Conservation (phyloP, 352 stramenopile genomes). For the Globisporangium cederbergense region DNA sequence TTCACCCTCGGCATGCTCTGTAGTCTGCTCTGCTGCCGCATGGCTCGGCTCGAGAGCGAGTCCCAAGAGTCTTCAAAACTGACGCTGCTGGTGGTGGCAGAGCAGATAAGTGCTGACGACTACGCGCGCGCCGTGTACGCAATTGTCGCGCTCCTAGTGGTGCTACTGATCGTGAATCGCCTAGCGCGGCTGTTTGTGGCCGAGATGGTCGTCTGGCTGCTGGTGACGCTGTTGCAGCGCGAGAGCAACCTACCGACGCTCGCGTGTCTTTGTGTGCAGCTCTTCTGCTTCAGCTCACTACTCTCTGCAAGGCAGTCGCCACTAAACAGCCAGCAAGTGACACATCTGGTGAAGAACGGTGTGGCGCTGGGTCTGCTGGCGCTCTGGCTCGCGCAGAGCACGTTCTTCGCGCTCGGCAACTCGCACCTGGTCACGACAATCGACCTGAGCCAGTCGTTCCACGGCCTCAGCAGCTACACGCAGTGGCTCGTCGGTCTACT, state of each 20-base stretch:
- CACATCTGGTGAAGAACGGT: constrained; percentile 10
- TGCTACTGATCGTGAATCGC: constrained; percentile 8
- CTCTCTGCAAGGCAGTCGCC: constrained; percentile 18
- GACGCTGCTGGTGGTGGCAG: not conserved
- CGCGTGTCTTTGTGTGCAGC: constrained; percentile 44
- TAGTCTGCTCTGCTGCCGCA: constrained; percentile 18
- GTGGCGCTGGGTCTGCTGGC: constrained; percentile 25
- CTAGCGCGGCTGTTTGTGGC: constrained; percentile 16
- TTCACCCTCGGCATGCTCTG: constrained; percentile 30
- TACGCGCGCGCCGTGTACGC: constrained; percentile 53
- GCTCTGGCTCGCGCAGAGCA: constrained; percentile 53
- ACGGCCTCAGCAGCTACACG: constrained; percentile 73
- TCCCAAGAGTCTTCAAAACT: not conserved
- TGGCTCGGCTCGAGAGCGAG: constrained; percentile 9
- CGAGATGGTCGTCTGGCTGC: constrained; percentile 63
- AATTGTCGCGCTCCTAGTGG: constrained; percentile 12
- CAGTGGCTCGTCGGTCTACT: constrained; percentile 75
- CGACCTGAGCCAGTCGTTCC: constrained; percentile 87
- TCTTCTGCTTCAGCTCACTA: constrained; percentile 28
- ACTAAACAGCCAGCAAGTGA: not conserved
- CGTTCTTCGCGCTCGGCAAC: constrained; percentile 86
- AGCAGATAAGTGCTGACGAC: constrained; percentile 26
- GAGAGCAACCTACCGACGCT: constrained; percentile 57
- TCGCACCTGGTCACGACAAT: constrained; percentile 88
- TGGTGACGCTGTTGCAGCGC: constrained; percentile 60